Base-by-base conservation (phyloP, 2,329 filamentous ascomycete genomes). In the Aspergillus vadensis region DNA sequence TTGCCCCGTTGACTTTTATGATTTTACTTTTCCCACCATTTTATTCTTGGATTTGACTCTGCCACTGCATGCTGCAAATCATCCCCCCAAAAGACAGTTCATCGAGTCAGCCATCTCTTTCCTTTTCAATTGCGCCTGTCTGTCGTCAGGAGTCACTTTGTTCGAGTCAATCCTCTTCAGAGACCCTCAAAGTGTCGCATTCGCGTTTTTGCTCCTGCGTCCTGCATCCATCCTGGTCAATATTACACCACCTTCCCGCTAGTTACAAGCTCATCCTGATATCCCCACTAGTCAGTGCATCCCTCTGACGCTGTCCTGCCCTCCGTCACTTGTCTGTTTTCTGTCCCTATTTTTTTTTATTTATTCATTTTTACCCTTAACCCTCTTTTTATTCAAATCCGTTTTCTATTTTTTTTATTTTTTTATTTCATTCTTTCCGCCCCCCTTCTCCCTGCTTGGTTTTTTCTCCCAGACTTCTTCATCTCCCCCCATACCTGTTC, bases 201-300 rank as follows among this genome's bases (percentile, higher is more conserved):
- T 65, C 65, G 61, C 65, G 55, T 61, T 50, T 63, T 63, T 68
- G 66, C 65, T 69, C 68, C 68, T 72, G 70, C 67, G 65, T 72
- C 66, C 69, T 75, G 72, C 72, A 73, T 69, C 63, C 65, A 76
- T 70, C 72, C 72, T 72, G 64, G 72, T 68, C 69, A 65, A 71
- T 71, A 74, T 76, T 75, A 75, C 73, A 75, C 73, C 67, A 70
- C 68, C 66, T 70, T 73, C 65, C 70, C 71, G 69, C 72, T 74
- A 74, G 69, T 74, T 68, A 73, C 70, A 69, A 73, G 71, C 67
- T 67, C 68, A 66, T 70, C 63, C 66, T 72, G 66, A 71, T 72
- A 70, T 68, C 66, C 65, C 64, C 63, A 65, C 67, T 65, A 63
- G 55, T 63, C 63, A 65, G 54, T 63, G 56, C 57, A 48, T 67